Evolutionary conservation across 2,329 filamentous ascomycete species (phyloP), one percentile per base, ranked within the genome.

Genomic region (Phialophora macrospora): DNA sequence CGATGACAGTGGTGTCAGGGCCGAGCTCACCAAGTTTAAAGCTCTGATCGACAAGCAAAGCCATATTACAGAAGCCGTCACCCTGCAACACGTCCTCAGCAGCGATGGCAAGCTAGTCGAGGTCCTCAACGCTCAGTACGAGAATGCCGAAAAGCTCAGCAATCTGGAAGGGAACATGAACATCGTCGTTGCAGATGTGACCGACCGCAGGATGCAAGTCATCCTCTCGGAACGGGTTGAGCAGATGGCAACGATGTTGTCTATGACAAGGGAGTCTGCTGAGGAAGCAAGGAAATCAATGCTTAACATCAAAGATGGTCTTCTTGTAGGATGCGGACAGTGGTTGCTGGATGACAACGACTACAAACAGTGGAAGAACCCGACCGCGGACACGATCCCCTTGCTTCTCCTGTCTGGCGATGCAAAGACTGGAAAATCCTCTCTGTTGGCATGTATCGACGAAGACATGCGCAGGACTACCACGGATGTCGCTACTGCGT

Each of bases 1-100:
- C 30, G 68, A 69, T n/a, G 73, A 75, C 55, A 71, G 74, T 62
- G 73, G 73, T n/a, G 71, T 75, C 5, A 69, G 70, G 20, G 71
- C 49, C 8, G 73, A 74, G 52, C 63, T 75, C 12, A 62, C 24
- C 38, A 68, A 64, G 3, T 67, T 75, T 7, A 68, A 72, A 52
- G 60, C 62, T 8, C 66, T 74, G 8, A 72, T 74, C 17, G 71
- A 74, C 44, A 70, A 70, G 32, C 73, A 75, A 58, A 72, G 72
- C 14, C 70, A 71, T 52, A 73, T 74, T 68, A 72, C 71, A 12
- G 69, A 70, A 28, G 72, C 73, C 3, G 55, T 75, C 14, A 60
- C 62, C 60, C 55, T 60, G 64, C 44, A 51, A 20, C 26, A 52
- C 66, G 54, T 66, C 14, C 52, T 55, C n/a, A 55, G 52, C 28